A percentile compares a stretch with the other conserved stretches of the same genome.
phyloP scores from a whole-genome alignment of 371 early-diverging fungal genomes.

The Actinomucor elegans region DNA sequence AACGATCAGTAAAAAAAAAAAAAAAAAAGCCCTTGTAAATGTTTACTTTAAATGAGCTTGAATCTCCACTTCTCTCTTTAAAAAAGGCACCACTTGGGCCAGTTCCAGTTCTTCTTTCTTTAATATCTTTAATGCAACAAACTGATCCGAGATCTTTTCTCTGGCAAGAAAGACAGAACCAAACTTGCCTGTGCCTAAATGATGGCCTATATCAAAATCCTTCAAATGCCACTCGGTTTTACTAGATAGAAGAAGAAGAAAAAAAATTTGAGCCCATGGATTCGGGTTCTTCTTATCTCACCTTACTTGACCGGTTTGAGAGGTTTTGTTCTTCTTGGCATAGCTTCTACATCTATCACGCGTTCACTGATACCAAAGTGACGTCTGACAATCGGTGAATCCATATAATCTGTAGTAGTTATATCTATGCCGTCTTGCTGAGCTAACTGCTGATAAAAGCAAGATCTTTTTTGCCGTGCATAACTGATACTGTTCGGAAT shows the following conservation, averaged over 20 bases:
- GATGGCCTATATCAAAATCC: slow-evolving; percentile 94
- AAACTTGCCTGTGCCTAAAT: slow-evolving; percentile 97
- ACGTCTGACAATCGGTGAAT: slow-evolving; percentile 41
- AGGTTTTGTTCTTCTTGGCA: no score
- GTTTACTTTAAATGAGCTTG: slow-evolving; percentile 86
- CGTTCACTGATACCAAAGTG: slow-evolving; percentile 29
- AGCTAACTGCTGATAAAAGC: slow-evolving; percentile 35
- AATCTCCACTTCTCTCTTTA: slow-evolving; percentile 94
- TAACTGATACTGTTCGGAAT: slow-evolving; percentile 12
- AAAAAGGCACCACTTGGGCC: slow-evolving; percentile 23
- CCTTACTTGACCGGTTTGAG: no score
- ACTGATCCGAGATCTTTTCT: slow-evolving; percentile 80
- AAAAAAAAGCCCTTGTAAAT: no score
- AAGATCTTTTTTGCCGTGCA: slow-evolving; percentile 27
- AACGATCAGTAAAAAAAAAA: no score
- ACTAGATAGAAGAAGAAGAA: no score
- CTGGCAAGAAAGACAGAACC: slow-evolving; percentile 95
- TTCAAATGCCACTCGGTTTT: slow-evolving; percentile 68
- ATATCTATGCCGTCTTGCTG: background rate
- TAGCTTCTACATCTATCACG: background rate
- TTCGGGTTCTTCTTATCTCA: no score
- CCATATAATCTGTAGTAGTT: slow-evolving; percentile 28
- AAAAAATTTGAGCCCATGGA: no score
- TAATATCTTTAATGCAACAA: slow-evolving; percentile 96
- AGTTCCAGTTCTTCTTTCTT: slow-evolving; percentile 79